phyloP scores from a whole-genome alignment of 345 rosid species.

The Mangifera indica region DNA sequence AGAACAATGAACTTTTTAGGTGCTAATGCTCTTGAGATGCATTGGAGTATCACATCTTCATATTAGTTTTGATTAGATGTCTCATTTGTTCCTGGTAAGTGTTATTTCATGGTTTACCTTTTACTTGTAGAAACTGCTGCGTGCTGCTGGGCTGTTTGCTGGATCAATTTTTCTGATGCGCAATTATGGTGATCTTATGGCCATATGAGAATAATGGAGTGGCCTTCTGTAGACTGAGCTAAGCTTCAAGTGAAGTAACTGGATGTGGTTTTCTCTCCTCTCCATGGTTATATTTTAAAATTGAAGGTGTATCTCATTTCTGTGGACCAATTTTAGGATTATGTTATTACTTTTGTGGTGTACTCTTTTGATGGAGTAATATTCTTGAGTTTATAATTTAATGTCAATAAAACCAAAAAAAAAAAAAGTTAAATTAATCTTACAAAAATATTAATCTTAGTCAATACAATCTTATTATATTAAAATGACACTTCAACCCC shows the following conservation, averaged over 20 bases:
- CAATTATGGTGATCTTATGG: slow-evolving; percentile 86
- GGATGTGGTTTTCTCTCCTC: neutral
- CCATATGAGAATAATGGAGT: slow-evolving; percentile 35
- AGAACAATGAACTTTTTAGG: neutral
- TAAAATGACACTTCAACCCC: no score
- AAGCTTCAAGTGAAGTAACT: neutral
- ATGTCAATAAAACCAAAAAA: no score
- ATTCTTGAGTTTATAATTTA: neutral
- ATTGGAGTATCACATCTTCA: neutral
- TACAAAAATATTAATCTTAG: no score
- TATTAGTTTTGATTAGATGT: neutral
- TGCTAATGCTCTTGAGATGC: neutral
- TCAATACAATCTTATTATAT: no score
- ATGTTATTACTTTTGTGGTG: neutral
- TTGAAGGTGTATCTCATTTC: neutral
- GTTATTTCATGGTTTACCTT: slow-evolving; percentile 7
- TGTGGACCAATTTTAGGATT: slow-evolving; percentile 6
- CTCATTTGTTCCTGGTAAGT: neutral
- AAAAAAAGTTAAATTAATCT: no score
- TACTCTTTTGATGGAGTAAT: neutral
- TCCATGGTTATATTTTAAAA: neutral
- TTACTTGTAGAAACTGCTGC: slow-evolving; percentile 63
- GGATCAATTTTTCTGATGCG: slow-evolving; percentile 85
- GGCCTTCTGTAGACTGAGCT: neutral
- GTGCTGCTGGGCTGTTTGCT: slow-evolving; percentile 71